Conservation (phyloP, 2,329 filamentous ascomycete genomes). For the Fusarium acutatum region DNA sequence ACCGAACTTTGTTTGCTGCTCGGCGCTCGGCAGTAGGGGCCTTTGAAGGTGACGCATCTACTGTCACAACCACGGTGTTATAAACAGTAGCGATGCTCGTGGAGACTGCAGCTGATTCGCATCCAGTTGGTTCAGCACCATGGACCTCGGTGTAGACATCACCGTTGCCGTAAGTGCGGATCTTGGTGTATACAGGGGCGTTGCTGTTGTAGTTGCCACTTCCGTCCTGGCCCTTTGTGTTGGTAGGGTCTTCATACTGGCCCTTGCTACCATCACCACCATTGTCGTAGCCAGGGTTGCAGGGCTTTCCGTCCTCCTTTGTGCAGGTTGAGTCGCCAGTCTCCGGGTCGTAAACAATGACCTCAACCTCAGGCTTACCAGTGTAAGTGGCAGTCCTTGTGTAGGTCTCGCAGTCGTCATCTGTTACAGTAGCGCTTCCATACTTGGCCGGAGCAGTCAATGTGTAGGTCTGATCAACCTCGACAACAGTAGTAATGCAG, state of each 20-base stretch:
- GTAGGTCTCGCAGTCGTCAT: constrained; percentile 22
- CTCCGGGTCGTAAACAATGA: constrained; percentile 44
- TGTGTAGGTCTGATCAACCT: constrained; percentile 25
- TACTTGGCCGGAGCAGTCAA: constrained; percentile 39
- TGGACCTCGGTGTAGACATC: constrained; percentile 18
- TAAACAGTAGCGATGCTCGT: constrained; percentile 48
- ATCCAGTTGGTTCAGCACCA: constrained; percentile 29
- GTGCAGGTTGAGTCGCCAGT: constrained; percentile 44
- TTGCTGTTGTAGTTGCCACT: constrained; percentile 3
- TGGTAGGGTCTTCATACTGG: constrained; percentile 7
- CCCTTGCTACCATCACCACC: constrained; percentile 7
- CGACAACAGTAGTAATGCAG: constrained; percentile 26
- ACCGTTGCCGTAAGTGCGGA: constrained; percentile 18
- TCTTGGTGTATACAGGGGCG: constrained; percentile 27
- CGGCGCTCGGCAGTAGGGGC: not conserved
- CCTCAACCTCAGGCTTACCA: constrained; percentile 41
- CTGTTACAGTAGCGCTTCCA: constrained; percentile 37
- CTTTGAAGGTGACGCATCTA: constrained; percentile 26
- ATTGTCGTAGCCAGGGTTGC: constrained; percentile 23
- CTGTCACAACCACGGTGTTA: constrained; percentile 49
- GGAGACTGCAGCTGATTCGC: constrained; percentile 35
- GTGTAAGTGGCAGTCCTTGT: constrained; percentile 31
- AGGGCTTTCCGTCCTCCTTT: constrained; percentile 42
- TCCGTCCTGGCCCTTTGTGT: constrained; percentile 17
- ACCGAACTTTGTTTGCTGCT: constrained; percentile 16